Conservation (phyloP, 176 grass and related monocot species). For the Urochloa ruziziensis region DNA sequence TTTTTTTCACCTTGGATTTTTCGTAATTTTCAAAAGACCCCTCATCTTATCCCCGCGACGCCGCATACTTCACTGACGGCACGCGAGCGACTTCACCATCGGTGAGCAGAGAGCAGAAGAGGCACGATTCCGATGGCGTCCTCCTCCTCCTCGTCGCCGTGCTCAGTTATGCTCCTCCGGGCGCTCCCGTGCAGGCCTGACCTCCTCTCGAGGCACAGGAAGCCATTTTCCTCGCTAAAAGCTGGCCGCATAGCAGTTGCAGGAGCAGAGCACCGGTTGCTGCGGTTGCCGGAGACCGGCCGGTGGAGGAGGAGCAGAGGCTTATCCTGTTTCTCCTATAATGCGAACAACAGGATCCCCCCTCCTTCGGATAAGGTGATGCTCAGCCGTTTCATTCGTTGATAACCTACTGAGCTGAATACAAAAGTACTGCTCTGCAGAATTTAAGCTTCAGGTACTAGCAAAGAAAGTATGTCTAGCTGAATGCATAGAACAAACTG, state of each 20-base stretch:
- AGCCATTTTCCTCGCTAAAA: neutral
- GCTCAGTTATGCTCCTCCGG: conserved; percentile 29
- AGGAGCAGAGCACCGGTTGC: conserved; percentile 4
- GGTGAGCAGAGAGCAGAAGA: neutral
- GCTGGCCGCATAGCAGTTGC: conserved; percentile 1
- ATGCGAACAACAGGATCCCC: conserved; percentile 22
- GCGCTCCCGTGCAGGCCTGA: conserved; percentile 9
- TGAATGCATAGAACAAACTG: neutral
- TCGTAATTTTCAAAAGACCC: neutral
- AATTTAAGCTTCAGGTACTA: conserved; percentile 20
- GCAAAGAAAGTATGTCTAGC: neutral
- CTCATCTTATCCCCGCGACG: conserved; percentile 28
- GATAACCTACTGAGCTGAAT: neutral
- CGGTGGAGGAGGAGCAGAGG: conserved; percentile 1
- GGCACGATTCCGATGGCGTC: conserved; percentile 17
- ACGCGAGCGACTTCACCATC: neutral
- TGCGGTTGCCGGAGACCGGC: neutral
- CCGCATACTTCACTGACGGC: neutral
- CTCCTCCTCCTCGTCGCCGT: neutral
- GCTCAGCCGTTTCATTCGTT: neutral
- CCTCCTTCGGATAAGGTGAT: conserved; percentile 51
- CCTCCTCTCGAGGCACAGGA: conserved; percentile 29
- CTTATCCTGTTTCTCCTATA: conserved; percentile 42
- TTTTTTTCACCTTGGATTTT: neutral
- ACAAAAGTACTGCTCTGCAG: neutral